phyloP scores from a whole-genome alignment of 306 rosid species.

The Clitoria ternatea region DNA sequence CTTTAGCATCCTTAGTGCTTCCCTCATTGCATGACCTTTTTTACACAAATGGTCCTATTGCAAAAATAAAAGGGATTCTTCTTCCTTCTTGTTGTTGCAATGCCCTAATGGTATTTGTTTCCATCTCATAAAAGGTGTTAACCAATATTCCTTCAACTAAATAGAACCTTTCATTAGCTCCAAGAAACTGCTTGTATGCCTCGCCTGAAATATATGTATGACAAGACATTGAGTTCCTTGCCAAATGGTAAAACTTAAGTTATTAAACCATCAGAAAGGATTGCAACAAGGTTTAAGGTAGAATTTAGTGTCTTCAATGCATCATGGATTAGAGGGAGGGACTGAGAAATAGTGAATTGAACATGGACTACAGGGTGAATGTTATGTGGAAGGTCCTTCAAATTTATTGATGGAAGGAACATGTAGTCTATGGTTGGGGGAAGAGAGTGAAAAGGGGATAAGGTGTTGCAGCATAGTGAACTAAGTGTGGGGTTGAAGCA shows the following conservation, averaged over 20 bases:
- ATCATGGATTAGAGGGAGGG: conserved; percentile 14
- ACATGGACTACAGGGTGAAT: conserved; percentile 11
- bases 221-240: background rate
- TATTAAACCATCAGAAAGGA: conserved; percentile 31
- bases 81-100: background rate
- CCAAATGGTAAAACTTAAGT: conserved; percentile 18
- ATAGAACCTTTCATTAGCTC: conserved; percentile 14
- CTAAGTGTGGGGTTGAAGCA: conserved; percentile 33
- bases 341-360: conserved; percentile 1
- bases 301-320: background rate
- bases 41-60: conserved; percentile 43
- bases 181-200: conserved; percentile 20
- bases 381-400: background rate
- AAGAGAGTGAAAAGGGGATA: conserved; percentile 25
- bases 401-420: conserved; percentile 21
- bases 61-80: conserved; percentile 13
- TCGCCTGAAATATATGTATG: conserved; percentile 19
- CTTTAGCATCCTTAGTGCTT: background rate
- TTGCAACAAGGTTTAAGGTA: background rate
- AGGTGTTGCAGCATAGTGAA: conserved; percentile 21
- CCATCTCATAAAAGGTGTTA: conserved; percentile 33
- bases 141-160: conserved; percentile 26
- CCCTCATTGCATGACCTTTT: background rate
- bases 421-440: conserved; percentile 22
- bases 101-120: conserved; percentile 13